Conservation (phyloP, 2,329 filamentous ascomycete genomes). For the Talaromyces sp. region DNA sequence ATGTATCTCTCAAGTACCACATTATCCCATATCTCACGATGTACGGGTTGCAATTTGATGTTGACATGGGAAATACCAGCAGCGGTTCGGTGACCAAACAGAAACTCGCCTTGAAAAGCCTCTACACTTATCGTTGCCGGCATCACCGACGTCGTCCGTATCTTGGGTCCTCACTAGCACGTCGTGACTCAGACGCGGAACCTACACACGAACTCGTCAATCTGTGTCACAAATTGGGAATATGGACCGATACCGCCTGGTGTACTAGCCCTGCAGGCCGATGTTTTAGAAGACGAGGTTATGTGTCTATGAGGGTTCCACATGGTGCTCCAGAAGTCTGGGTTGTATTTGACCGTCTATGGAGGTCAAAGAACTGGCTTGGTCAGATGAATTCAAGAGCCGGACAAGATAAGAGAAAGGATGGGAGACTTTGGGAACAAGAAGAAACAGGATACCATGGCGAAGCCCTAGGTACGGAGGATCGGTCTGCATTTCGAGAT, state of each 20-base stretch:
- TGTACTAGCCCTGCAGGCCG: slow-evolving; percentile 57
- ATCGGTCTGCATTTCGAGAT: slow-evolving; percentile 44
- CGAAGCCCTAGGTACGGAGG: slow-evolving; percentile 53
- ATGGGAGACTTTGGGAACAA: slow-evolving; percentile 57
- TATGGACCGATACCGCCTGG: slow-evolving; percentile 62
- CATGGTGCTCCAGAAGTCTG: slow-evolving; percentile 57
- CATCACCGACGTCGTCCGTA: slow-evolving; percentile 60
- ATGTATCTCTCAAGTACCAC: slow-evolving; percentile 63
- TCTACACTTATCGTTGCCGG: slow-evolving; percentile 62
- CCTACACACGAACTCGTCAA: slow-evolving; percentile 60
- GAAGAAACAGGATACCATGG: slow-evolving; percentile 53
- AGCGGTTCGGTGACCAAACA: slow-evolving; percentile 33
- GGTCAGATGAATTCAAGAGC: slow-evolving; percentile 39
- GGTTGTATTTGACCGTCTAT: slow-evolving; percentile 61
- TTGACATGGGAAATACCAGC: slow-evolving; percentile 43
- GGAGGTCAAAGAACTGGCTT: slow-evolving; percentile 59
- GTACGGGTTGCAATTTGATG: slow-evolving; percentile 44
- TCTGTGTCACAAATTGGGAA: slow-evolving; percentile 56
- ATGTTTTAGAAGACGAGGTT: slow-evolving; percentile 56
- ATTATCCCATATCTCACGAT: slow-evolving; percentile 57
- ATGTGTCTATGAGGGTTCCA: slow-evolving; percentile 54
- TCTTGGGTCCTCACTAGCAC: slow-evolving; percentile 52
- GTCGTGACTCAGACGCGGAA: slow-evolving; percentile 59
- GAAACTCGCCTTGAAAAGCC: slow-evolving; percentile 54
- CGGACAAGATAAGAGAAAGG: slow-evolving; percentile 35